phyloP scores from a whole-genome alignment of 768 basidiomycete genomes.

The Porpolomopsis calyptriformis region DNA sequence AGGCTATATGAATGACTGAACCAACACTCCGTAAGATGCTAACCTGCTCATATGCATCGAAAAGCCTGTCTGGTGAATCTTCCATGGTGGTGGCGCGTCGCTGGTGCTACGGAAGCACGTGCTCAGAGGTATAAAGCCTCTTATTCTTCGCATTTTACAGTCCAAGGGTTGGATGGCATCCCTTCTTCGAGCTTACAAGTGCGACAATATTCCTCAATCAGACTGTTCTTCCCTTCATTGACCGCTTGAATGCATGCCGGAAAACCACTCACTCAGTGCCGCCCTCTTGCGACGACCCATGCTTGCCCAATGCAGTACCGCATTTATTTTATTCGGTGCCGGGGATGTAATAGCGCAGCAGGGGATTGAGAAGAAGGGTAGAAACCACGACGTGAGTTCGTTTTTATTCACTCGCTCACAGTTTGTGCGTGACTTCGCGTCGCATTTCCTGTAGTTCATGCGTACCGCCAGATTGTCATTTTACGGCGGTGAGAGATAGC shows the following conservation, averaged over 20 bases:
- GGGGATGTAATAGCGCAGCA: constrained; percentile 86
- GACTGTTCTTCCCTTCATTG: background rate
- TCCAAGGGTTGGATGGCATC: too few relatives aligned
- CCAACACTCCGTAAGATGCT: background rate
- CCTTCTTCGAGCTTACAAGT: constrained; percentile 29
- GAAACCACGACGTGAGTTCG: constrained; percentile 61
- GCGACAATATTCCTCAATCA: constrained; percentile 10
- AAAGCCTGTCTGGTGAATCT: constrained; percentile 3
- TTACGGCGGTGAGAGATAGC: constrained; percentile 52
- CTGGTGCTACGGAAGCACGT: too few relatives aligned
- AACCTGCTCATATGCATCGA: constrained; percentile 2
- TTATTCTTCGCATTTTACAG: too few relatives aligned
- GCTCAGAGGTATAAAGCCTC: too few relatives aligned
- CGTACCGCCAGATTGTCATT: constrained; percentile 56
- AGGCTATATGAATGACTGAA: background rate
- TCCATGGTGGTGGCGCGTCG: background rate
- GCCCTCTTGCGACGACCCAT: constrained; percentile 53
- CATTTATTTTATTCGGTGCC: constrained; percentile 56
- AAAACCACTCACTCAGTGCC: constrained; percentile 29
- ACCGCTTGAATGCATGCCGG: constrained; percentile 2
- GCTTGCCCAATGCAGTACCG: constrained; percentile 52
- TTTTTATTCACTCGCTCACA: background rate
- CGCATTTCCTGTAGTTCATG: constrained; percentile 29
- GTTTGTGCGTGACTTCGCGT: background rate
- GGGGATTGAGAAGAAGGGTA: constrained; percentile 60